Evolutionary conservation across 1,284 basidiomycete genomes (phyloP), one percentile per base, ranked within the genome.

Genomic region (Ceratobasidium sp.): DNA sequence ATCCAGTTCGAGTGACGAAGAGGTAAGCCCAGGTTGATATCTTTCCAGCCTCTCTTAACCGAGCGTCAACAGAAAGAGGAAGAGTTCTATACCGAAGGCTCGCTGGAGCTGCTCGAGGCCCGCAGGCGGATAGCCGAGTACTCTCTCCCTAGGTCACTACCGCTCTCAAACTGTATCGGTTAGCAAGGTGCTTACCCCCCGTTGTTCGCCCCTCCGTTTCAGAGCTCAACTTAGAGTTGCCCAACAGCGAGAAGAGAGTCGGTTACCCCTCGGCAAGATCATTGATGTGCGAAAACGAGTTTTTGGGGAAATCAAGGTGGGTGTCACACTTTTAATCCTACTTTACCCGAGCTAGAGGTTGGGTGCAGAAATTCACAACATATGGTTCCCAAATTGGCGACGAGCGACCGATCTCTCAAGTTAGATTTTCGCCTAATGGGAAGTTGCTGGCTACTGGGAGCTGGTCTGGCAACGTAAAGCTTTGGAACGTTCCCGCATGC

Each of bases 371-470:
- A 79, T 96, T 93, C 81, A 87, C 91, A 58, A 97, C 95, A 78
- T 87, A 98, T 55, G 98, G 98, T 30, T 98, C 97, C 0, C 98
- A 99, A 85, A 95, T 98, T 77, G 97, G 96, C 63, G 98, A 98
- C 79, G 95, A 98, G 76, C 88, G 98, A 61, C 96, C 97, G 1
- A 89, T 99, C 75, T 93, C 95, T 0, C 91, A 94, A 82, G 94
- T 98, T 35, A 91, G 98, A 28, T 99, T 99, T 81, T 91, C 97
- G 0, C 98, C 98, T 4, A 92, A 98, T 80, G 92, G 91, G 76
- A 82, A 93, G 79, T 86, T 94, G 55, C 85, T 99, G 32, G 93
- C 95, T 0, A 98, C 97, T 0, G 95, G 92, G 2, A 95, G 94
- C 77, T 99, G 98, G 98, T 94, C 96, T 13, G 98, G 98, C 28